Evolutionary conservation across 2,329 filamentous ascomycete genomes (phyloP), one percentile per base, ranked within the genome.

Genomic region (Calonectria pseudoturangicola): DNA sequence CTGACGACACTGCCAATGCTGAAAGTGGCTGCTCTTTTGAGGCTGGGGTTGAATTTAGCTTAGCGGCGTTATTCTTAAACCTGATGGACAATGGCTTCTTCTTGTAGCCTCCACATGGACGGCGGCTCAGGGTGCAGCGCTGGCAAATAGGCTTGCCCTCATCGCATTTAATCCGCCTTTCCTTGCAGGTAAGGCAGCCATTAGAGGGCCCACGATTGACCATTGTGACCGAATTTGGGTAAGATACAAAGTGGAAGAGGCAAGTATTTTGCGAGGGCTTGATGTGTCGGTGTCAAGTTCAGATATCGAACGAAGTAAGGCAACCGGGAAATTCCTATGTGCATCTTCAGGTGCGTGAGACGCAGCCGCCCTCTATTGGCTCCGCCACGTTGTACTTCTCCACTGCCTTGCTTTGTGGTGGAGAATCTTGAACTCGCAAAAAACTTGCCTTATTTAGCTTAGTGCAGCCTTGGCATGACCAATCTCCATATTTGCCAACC

Each of bases 201-300:
- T 70, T 72, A n/a, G 72, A 72, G 54, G 54, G 72, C 9, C 70
- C 73, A 33, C 47, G 73, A 43, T 74, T 74, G 25, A 73, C 73
- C 73, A 74, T 74, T 18, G 33, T 43, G 16, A 15, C 28, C 63
- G 30, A 25, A 47, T 13, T 16, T 68, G 4, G 9, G 39, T 15
- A n/a, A 5, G 8, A 13, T 41, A 21, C 10, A 7, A 21, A 33
- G 43, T 47, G 25, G 30, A 43, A 70, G 27, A 25, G 39, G 58
- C n/a, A 64, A 13, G 36, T 13, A 8, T 63, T 69, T 70, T 64
- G 67, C 67, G 67, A 65, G 30, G 41, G n/a, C 43, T 25, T 30
- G 16, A 51, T 30, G 33, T 70, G 33, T n/a, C 18, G 9, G 5
- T 9, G 10, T 10, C 21, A 10, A 16, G 33, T 18, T 21, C 39